A percentile compares a stretch with the other conserved stretches of the same genome.
Conservation (phyloP, 2,329 filamentous ascomycete genomes). For the Talaromyces sp. region DNA sequence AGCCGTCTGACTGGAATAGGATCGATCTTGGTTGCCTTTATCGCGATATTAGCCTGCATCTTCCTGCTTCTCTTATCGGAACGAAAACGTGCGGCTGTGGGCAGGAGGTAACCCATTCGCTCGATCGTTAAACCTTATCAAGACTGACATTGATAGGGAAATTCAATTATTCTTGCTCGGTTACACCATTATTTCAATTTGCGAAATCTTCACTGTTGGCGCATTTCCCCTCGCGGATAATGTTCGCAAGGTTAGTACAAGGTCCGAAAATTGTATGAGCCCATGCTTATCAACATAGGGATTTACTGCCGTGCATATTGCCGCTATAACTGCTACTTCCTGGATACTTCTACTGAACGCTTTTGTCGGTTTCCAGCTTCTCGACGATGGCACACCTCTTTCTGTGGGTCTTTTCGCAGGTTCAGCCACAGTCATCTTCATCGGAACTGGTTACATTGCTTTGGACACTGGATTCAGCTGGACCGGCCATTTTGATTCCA, state of each 20-base stretch:
- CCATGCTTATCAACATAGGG: slow-evolving; percentile 51
- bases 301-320: slow-evolving; percentile 87
- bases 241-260: slow-evolving; percentile 63
- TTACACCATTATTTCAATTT: slow-evolving; percentile 84
- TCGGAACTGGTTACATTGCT: slow-evolving; percentile 92
- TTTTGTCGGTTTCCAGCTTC: slow-evolving; percentile 83
- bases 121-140: not conserved
- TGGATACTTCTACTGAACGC: slow-evolving; percentile 94
- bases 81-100: slow-evolving; percentile 87
- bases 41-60: slow-evolving; percentile 67
- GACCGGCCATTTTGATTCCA: slow-evolving; percentile 72
- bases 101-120: slow-evolving; percentile 66
- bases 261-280: not conserved
- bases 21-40: slow-evolving; percentile 77
- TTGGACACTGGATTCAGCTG: slow-evolving; percentile 87
- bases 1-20: slow-evolving; percentile 47
- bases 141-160: slow-evolving; percentile 60
- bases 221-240: slow-evolving; percentile 71
- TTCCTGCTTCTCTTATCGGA: slow-evolving; percentile 78
- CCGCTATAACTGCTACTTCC: slow-evolving; percentile 77
- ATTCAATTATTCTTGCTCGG: slow-evolving; percentile 91
- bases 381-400: slow-evolving; percentile 87
- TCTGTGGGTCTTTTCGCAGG: slow-evolving; percentile 72
- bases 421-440: slow-evolving; percentile 70
- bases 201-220: slow-evolving; percentile 94